Evolutionary conservation across 306 rosid species (phyloP), one percentile per base, ranked within the genome.

Genomic region (Psophocarpus tetragonolobus): DNA sequence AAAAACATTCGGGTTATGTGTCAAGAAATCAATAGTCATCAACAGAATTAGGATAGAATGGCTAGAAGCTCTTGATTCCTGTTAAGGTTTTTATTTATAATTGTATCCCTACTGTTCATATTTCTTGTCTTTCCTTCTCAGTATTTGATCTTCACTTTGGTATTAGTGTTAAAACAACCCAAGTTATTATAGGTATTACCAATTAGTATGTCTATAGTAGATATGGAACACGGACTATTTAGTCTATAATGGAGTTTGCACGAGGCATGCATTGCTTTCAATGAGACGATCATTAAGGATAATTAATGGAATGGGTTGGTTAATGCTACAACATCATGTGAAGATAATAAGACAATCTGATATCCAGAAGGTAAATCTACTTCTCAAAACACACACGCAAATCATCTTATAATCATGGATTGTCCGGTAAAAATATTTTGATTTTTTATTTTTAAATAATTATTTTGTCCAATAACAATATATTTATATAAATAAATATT

Each of bases 1-100:
- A n/a, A n/a, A n/a, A 38, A 17, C 26, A 68, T 78, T 44, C 82
- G 58, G 71, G 63, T 70, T 57, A 68, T 56, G 51, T 70, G 69
- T 30, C 61, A 42, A 57, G 76, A 72, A 26, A 56, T 78, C 18
- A 12, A 41, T 57, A 56, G 68, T 69, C 41, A 38, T 21, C 32
- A 30, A 51, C 71, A 68, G 48, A 35, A 58, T 57, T 30, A 23
- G 29, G 29, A 68, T 30, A 20, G 44, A 21, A 57, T 32, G 63
- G 36, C 24, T 72, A 36, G 63, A 78, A 69, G 41, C 23, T 41
- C 77, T 17, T 21, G 27, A 29, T 70, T 63, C 36, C 58, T 61
- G 61, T 29, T 68, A 58, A 15, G 38, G 66, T 29, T 60, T 60
- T 38, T 60, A 60, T 57, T 26, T 27, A 60, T 60, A 29, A 29